Evolutionary conservation across 371 early-diverging fungal species (phyloP).

Genomic region (Nematocida sp.): DNA sequence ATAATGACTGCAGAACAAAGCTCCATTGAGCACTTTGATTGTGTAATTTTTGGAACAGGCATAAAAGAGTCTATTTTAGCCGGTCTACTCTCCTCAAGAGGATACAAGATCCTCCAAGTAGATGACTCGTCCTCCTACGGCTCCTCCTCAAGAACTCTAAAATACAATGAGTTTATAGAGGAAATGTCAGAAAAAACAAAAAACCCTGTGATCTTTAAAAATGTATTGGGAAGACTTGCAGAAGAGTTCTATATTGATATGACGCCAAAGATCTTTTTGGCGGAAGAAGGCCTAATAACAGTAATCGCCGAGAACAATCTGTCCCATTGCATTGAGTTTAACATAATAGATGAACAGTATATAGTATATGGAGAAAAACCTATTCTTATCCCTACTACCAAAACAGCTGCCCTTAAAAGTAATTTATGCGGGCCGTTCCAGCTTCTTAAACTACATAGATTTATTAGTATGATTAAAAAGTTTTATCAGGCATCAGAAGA

Average conservation of each 20-base stretch:
- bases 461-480: conserved; percentile 66
- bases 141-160: conserved; percentile 70
- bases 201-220: neutral
- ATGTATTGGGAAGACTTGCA: conserved; percentile 67
- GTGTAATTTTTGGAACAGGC: conserved; percentile 76
- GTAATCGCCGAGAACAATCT: conserved; percentile 82
- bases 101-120: conserved; percentile 92
- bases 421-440: conserved; percentile 85
- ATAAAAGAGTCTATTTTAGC: conserved; percentile 96
- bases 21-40: conserved; percentile 38
- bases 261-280: conserved; percentile 99
- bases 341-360: conserved; percentile 85
- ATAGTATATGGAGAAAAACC: conserved; percentile 74
- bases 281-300: conserved; percentile 77
- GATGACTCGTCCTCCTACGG: conserved; percentile 97
- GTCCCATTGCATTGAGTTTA: conserved; percentile 90
- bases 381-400: conserved; percentile 86
- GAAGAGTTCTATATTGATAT: conserved; percentile 90
- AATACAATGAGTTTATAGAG: conserved; percentile 65
- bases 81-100: conserved; percentile 89
- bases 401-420: conserved; percentile 77
- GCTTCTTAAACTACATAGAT: conserved; percentile 83
- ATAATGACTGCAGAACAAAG: conserved; percentile 16
- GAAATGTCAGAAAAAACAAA: conserved; percentile 72
- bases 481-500: conserved; percentile 77